These are phyloP conservation scores for Dryadomyces quercus-mongolicae DNA, from an alignment of 2,329 filamentous ascomycete species.

Conservation along the genomic window DNA sequence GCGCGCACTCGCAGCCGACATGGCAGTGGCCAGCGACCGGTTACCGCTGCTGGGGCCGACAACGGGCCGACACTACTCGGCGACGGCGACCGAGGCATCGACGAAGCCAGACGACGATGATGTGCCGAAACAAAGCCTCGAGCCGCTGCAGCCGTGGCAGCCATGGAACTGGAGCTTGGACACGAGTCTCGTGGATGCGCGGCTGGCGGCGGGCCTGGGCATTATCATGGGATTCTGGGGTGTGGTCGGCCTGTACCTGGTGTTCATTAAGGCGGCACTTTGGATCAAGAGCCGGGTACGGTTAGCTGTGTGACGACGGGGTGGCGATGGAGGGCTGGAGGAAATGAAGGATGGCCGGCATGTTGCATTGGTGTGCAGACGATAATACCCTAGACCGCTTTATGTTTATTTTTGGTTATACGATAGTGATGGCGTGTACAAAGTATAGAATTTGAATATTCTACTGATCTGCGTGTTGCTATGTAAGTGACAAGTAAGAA, in stretches of 20 bases:
- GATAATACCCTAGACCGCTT: neutral
- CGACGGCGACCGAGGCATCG: neutral
- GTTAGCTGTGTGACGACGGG: neutral
- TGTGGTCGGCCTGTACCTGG: conserved; percentile 34
- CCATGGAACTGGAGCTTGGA: conserved; percentile 28
- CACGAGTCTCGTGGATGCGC: conserved; percentile 28
- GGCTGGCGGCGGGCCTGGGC: conserved; percentile 30
- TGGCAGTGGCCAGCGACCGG: neutral
- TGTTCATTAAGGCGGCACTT: conserved; percentile 29
- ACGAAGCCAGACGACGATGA: neutral
- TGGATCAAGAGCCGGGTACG: conserved; percentile 14
- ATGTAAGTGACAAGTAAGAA: no score
- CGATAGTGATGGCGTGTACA: no score
- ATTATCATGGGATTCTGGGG: conserved; percentile 37
- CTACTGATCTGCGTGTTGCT: no score
- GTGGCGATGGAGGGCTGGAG: neutral
- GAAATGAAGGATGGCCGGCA: neutral
- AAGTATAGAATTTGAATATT: no score
- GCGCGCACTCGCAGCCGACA: conserved; percentile 8
- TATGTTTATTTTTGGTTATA: neutral
- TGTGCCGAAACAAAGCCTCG: neutral
- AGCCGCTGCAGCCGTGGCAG: conserved; percentile 25
- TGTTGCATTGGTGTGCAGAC: neutral
- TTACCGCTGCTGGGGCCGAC: neutral
- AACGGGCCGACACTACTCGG: conserved; percentile 1